A percentile compares a stretch with the other conserved stretches of the same genome.
Conservation (phyloP, 2,329 filamentous ascomycete genomes). For the Colletotrichum horii region DNA sequence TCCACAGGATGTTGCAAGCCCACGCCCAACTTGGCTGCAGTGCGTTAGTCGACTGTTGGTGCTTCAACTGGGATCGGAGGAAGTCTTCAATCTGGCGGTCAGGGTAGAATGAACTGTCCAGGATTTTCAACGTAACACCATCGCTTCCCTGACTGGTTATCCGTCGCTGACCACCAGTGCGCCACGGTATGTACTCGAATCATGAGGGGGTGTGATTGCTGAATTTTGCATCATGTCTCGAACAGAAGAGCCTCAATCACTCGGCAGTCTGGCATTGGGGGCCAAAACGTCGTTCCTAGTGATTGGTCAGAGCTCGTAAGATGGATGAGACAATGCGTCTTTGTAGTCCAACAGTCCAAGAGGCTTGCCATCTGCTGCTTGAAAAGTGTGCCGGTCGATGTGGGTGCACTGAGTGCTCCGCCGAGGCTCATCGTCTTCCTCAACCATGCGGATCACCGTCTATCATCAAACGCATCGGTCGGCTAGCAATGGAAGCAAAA, state of each 20-base stretch:
- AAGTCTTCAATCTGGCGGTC: constrained; percentile 1
- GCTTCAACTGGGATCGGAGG: not conserved
- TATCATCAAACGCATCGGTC: not conserved
- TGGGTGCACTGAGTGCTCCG: not conserved
- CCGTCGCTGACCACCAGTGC: not conserved
- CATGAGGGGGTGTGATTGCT: not conserved
- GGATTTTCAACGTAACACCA: not conserved
- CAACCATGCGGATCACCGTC: not conserved
- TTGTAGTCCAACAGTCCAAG: not conserved
- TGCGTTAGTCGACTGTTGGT: not conserved
- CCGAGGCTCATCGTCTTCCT: not conserved
- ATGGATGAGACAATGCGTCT: not conserved
- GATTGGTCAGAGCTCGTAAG: not conserved
- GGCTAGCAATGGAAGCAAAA: not conserved
- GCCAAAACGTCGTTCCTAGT: not conserved
- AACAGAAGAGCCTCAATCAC: not conserved
- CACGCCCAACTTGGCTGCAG: not conserved
- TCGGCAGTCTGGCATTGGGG: not conserved
- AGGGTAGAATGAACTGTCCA: not conserved
- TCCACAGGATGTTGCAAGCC: not conserved
- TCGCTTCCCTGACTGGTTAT: not conserved
- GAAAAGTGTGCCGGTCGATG: not conserved
- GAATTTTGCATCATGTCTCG: not conserved
- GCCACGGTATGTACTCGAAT: not conserved
- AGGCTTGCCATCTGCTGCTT: not conserved